Conservation (phyloP, 805 yeast species). For the Nakazawaea ernobii region DNA sequence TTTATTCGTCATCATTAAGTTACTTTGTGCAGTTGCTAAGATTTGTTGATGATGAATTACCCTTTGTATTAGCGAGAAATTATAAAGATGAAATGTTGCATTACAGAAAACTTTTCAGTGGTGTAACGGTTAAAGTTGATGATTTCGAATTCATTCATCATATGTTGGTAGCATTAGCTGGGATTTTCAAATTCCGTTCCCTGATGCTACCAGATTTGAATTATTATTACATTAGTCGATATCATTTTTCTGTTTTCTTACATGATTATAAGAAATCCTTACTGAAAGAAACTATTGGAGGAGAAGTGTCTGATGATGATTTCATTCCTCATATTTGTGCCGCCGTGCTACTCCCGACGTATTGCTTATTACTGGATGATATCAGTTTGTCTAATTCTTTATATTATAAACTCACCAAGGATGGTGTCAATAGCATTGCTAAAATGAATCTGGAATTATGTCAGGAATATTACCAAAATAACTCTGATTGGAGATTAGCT, state of each 20-base stretch:
- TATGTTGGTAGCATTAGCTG: not conserved
- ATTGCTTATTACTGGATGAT: not conserved
- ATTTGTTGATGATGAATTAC: too few species aligned
- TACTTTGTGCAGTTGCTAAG: too few species aligned
- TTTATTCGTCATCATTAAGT: too few species aligned
- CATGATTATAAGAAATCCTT: not conserved
- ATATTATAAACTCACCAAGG: not conserved
- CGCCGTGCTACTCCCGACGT: not conserved
- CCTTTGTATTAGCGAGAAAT: too few species aligned
- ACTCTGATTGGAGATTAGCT: not conserved
- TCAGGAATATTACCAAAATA: not conserved
- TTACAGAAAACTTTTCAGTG: too few species aligned
- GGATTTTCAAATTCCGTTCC: not conserved
- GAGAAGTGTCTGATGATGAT: not conserved
- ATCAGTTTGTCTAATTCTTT: not conserved
- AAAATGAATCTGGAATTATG: not conserved
- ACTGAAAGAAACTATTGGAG: not conserved
- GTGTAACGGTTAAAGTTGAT: not conserved
- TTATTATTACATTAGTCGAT: not conserved
- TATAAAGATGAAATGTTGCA: too few species aligned
- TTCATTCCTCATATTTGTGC: not conserved
- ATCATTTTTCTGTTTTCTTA: not conserved
- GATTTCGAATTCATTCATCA: not conserved
- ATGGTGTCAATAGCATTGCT: not conserved
- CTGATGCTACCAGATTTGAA: not conserved